Conservation (phyloP, 495 filamentous ascomycete species). For the Halenospora varia region DNA sequence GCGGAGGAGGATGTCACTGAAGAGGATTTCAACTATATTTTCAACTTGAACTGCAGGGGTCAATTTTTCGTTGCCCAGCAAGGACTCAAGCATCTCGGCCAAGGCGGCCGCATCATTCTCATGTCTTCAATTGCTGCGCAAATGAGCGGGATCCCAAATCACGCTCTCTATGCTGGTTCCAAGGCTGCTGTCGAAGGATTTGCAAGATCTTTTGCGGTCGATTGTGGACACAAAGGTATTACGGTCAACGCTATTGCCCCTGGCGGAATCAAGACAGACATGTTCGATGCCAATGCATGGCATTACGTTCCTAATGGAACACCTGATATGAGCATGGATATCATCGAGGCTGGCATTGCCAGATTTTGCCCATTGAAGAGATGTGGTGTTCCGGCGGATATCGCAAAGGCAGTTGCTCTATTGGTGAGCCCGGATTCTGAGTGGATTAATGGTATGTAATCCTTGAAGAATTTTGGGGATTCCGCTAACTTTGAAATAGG, state of each 20-base stretch:
- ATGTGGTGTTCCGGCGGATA: slow-evolving; percentile 52
- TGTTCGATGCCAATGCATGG: slow-evolving; percentile 65
- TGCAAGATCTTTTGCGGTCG: slow-evolving; percentile 65
- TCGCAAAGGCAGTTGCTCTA: slow-evolving; percentile 38
- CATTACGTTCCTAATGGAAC: slow-evolving; percentile 55
- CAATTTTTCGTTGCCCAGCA: slow-evolving; percentile 84
- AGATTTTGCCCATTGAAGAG: slow-evolving; percentile 44
- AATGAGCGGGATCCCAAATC: slow-evolving; percentile 58
- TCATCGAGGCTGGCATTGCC: slow-evolving; percentile 39
- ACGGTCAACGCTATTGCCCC: slow-evolving; percentile 74
- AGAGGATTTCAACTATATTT: slow-evolving; percentile 72
- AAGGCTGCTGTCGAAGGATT: slow-evolving; percentile 81
- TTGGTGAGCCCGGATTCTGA: slow-evolving; percentile 50
- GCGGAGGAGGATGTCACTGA: slow-evolving; percentile 66
- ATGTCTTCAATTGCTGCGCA: slow-evolving; percentile 52
- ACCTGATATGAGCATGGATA: slow-evolving; percentile 33
- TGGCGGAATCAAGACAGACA: slow-evolving; percentile 75
- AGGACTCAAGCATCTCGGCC: slow-evolving; percentile 63
- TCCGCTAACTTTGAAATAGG: no score
- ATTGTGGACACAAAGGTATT: slow-evolving; percentile 68
- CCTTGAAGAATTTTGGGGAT: no score
- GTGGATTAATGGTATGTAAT: slow-evolving; percentile 66
- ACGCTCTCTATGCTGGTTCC: slow-evolving; percentile 70
- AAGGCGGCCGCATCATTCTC: slow-evolving; percentile 64
- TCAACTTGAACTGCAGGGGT: slow-evolving; percentile 69